Conservation (phyloP, 306 rosid species). For the Alnus rubra region DNA sequence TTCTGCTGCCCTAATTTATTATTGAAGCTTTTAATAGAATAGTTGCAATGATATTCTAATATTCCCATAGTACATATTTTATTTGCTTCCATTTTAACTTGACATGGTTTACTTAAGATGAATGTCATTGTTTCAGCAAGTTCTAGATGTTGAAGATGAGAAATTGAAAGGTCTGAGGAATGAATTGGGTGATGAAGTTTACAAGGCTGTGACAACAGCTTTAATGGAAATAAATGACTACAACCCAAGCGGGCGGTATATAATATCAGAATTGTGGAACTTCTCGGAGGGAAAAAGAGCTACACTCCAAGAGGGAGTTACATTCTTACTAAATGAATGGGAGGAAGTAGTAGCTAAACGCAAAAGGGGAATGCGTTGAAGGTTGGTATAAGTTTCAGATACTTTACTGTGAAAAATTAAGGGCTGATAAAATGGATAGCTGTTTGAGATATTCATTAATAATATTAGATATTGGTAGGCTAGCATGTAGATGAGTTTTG, state of each 20-base stretch:
- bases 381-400: conserved; percentile 10
- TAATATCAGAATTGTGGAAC: conserved; percentile 57
- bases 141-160: conserved; percentile 50
- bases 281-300: conserved; percentile 45
- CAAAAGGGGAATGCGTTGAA: conserved; percentile 30
- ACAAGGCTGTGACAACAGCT: conserved; percentile 48
- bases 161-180: conserved; percentile 42
- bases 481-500: neutral
- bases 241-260: conserved; percentile 61
- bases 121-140: conserved; percentile 50
- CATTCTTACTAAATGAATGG: conserved; percentile 43
- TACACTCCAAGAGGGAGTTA: conserved; percentile 44
- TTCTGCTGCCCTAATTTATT: conserved; percentile 16
- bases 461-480: neutral
- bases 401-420: neutral
- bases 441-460: neutral
- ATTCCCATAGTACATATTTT: conserved; percentile 13
- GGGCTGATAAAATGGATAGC: neutral
- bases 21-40: neutral
- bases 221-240: conserved; percentile 56
- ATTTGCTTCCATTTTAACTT: conserved; percentile 7
- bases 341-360: conserved; percentile 27
- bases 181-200: conserved; percentile 46
- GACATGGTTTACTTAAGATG: neutral
- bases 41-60: conserved; percentile 4